Evolutionary conservation across 2,329 filamentous ascomycete species (phyloP).

Genomic region (Colletotrichum australisinense): DNA sequence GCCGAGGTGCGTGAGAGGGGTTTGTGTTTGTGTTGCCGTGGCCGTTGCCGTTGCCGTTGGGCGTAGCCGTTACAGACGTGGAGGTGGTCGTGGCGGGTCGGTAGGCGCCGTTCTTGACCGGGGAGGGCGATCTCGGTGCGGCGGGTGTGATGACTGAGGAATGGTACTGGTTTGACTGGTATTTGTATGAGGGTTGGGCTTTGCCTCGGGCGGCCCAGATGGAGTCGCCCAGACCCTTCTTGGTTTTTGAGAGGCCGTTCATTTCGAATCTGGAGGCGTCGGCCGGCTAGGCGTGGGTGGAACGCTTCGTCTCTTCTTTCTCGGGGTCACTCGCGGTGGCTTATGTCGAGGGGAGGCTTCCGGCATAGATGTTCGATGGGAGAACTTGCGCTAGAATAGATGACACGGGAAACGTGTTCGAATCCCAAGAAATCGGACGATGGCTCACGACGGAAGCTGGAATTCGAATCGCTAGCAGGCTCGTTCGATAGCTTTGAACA

Average conservation of each 20-base stretch:
- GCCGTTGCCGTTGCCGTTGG: background rate
- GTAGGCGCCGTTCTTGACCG: background rate
- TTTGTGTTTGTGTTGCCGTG: background rate
- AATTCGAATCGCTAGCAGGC: background rate
- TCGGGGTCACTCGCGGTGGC: background rate
- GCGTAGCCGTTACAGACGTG: background rate
- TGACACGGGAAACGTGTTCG: background rate
- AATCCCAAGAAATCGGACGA: background rate
- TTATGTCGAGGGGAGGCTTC: background rate
- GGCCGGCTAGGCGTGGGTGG: background rate
- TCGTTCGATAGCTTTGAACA: background rate
- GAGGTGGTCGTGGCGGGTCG: background rate
- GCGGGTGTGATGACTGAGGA: constrained; percentile 22
- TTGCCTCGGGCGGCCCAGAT: constrained; percentile 31
- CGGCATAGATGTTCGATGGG: no score
- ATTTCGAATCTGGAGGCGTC: background rate
- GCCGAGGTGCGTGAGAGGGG: background rate
- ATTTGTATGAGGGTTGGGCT: background rate
- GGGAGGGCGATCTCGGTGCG: background rate
- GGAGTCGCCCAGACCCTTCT: constrained; percentile 22
- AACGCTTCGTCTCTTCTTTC: background rate
- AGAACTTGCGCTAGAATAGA: no score
- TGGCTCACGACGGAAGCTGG: background rate
- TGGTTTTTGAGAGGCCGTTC: background rate
- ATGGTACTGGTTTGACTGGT: background rate